Conservation (phyloP, 1,284 basidiomycete genomes). For the Leccinum subatratum region DNA sequence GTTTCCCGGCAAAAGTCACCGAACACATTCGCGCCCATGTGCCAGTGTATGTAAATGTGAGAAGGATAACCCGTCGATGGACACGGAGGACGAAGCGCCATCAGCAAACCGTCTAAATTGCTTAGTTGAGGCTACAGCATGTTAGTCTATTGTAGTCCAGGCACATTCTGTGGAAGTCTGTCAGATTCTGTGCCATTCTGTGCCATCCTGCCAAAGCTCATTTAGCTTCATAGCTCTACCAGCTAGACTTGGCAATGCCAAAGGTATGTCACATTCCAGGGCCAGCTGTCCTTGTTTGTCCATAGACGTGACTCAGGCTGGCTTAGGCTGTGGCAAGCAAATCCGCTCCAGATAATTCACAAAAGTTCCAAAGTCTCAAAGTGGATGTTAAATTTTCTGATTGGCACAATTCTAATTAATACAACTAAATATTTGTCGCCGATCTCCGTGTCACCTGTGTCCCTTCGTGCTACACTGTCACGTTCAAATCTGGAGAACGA, state of each 20-base stretch:
- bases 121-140: not conserved
- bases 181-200: not conserved
- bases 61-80: not conserved
- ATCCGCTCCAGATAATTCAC: not conserved
- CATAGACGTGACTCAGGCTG: not conserved
- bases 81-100: not conserved
- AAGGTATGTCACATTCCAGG: not conserved
- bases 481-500: too few species aligned
- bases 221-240: not conserved
- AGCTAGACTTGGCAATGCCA: not conserved
- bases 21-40: not conserved
- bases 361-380: not conserved
- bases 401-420: not conserved
- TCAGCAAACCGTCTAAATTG: not conserved
- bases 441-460: too few species aligned
- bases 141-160: not conserved
- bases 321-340: not conserved
- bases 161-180: not conserved
- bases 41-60: not conserved
- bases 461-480: too few species aligned
- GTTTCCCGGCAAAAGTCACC: not conserved
- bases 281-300: not conserved
- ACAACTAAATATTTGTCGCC: not conserved
- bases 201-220: not conserved
- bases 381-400: not conserved